phyloP scores from a whole-genome alignment of 257 asterid species.

The Nicotiana paniculata region DNA sequence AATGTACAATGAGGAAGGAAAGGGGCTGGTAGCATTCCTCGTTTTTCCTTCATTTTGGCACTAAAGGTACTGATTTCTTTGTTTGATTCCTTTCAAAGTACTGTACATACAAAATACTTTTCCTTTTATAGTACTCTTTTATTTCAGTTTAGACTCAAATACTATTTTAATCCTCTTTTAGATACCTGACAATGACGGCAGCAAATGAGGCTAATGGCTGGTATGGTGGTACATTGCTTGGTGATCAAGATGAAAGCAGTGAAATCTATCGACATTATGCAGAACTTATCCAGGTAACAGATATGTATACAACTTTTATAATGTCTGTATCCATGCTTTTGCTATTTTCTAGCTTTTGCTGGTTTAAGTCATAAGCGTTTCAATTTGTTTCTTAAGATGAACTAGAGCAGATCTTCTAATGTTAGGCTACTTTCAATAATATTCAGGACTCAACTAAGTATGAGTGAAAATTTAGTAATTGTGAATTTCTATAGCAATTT shows the following conservation, averaged over 20 bases:
- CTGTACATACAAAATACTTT: background rate
- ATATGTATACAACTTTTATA: background rate
- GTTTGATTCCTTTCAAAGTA: background rate
- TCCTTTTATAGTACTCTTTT: background rate
- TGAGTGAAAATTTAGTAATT: background rate
- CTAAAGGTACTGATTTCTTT: background rate
- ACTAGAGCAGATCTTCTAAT: background rate
- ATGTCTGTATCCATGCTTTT: background rate
- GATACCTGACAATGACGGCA: slow-evolving; percentile 83
- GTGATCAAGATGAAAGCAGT: slow-evolving; percentile 83
- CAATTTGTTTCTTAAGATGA: background rate
- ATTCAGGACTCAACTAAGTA: background rate
- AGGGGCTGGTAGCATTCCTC: background rate
- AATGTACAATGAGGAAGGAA: background rate
- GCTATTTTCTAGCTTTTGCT: background rate
- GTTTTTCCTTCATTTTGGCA: background rate
- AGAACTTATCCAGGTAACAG: slow-evolving; percentile 74
- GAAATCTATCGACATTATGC: slow-evolving; percentile 86
- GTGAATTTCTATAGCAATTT: background rate
- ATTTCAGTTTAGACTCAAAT: background rate
- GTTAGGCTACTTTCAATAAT: background rate
- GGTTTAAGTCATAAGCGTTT: background rate
- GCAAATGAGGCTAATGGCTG: slow-evolving; percentile 84
- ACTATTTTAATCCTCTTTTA: slow-evolving; percentile 14
- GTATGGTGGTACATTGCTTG: slow-evolving; percentile 92